Conservation (phyloP, 768 basidiomycete species). For the Naganishia kalamii region DNA sequence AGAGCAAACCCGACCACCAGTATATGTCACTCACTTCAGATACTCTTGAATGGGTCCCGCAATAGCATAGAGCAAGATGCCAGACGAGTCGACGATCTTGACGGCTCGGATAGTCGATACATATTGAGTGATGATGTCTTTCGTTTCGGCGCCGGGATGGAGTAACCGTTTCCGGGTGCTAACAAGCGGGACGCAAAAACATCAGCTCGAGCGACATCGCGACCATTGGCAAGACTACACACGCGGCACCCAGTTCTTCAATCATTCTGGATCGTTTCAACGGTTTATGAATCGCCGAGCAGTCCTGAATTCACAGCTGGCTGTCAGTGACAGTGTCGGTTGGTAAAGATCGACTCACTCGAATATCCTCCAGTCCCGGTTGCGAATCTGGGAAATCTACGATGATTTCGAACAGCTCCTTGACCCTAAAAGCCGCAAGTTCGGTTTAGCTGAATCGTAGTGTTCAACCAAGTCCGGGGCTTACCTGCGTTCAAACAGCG, state of each 20-base stretch:
- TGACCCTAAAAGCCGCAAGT: slow-evolving; percentile 45
- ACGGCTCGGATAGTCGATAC: slow-evolving; percentile 86
- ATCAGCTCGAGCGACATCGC: neutral
- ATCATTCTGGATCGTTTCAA: slow-evolving; percentile 74
- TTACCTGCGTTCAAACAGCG: slow-evolving; percentile 75
- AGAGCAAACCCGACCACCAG: too few species aligned
- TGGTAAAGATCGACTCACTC: slow-evolving; percentile 50
- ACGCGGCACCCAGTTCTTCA: slow-evolving; percentile 72
- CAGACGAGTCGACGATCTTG: slow-evolving; percentile 82
- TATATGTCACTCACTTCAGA: slow-evolving; percentile 56
- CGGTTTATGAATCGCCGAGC: slow-evolving; percentile 60
- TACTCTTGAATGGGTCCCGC: slow-evolving; percentile 87
- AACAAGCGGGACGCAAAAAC: neutral
- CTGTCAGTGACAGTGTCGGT: neutral
- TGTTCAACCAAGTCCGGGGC: slow-evolving; percentile 28
- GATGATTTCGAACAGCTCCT: slow-evolving; percentile 92
- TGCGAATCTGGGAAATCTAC: slow-evolving; percentile 85
- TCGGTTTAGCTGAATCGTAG: neutral
- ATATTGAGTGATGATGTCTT: slow-evolving; percentile 80
- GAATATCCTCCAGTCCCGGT: slow-evolving; percentile 77
- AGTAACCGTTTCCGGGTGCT: slow-evolving; percentile 73
- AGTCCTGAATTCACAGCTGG: slow-evolving; percentile 54
- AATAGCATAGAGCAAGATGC: slow-evolving; percentile 85
- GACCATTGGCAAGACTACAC: slow-evolving; percentile 34
- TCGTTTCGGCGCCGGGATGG: slow-evolving; percentile 92